Evolutionary conservation across 2,329 filamentous ascomycete genomes (phyloP).

Genomic region (Malbranchea zuffiana): DNA sequence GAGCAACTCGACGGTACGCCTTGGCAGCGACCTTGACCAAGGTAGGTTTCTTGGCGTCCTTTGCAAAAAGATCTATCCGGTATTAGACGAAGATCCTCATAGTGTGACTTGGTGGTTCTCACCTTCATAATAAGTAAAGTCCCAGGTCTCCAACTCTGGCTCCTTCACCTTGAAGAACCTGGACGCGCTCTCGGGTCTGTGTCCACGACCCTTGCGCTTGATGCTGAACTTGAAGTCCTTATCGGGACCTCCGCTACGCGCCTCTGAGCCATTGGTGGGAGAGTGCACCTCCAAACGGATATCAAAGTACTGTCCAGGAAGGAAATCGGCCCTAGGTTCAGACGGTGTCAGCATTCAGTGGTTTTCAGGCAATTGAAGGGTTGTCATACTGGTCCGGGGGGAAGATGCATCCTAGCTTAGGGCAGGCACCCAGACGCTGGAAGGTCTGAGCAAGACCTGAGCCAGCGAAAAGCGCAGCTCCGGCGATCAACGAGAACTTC

Average conservation of each 20-base stretch:
- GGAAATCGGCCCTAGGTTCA: constrained; percentile 55
- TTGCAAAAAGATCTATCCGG: constrained; percentile 65
- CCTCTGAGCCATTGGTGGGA: constrained; percentile 69
- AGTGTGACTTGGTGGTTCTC: constrained; percentile 13
- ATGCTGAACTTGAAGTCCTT: constrained; percentile 68
- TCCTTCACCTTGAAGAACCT: constrained; percentile 61
- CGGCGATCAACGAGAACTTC: constrained; percentile 19
- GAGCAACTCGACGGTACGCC: constrained; percentile 61
- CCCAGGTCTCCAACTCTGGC: constrained; percentile 66
- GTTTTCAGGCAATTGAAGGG: constrained; percentile 3
- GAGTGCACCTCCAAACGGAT: constrained; percentile 74
- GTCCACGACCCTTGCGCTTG: constrained; percentile 46
- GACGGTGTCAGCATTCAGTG: constrained; percentile 1
- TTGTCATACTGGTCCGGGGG: constrained; percentile 45
- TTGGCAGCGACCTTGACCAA: constrained; percentile 72
- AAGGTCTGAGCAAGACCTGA: constrained; percentile 41
- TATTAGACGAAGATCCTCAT: background rate
- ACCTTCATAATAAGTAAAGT: constrained; percentile 73
- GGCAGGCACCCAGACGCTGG: constrained; percentile 46
- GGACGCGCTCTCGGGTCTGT: constrained; percentile 44
- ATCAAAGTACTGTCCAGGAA: constrained; percentile 75
- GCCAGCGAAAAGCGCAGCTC: constrained; percentile 20
- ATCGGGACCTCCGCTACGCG: constrained; percentile 55
- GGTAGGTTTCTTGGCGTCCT: constrained; percentile 57
- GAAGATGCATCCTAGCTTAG: constrained; percentile 46